phyloP scores from a whole-genome alignment of 345 rosid species.

The Hirschfeldia incana region DNA sequence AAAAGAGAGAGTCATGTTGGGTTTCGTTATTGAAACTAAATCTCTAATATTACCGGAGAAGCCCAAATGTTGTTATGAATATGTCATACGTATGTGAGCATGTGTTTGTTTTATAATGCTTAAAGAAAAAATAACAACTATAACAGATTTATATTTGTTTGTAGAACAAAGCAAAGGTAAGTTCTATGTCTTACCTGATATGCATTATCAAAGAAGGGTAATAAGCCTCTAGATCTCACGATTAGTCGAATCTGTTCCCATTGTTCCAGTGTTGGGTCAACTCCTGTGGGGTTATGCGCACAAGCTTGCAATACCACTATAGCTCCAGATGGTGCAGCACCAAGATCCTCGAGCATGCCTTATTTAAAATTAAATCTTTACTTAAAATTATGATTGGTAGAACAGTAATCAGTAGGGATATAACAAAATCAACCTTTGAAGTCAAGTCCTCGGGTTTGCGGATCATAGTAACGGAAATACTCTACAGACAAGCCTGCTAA shows the following conservation, averaged over 20 bases:
- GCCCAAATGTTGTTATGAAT: no score
- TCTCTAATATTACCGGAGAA: not conserved
- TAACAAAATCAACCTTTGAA: constrained; percentile 51
- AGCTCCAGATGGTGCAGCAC: constrained; percentile 85
- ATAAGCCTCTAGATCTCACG: constrained; percentile 63
- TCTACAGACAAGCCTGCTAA: constrained; percentile 72
- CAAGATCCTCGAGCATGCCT: constrained; percentile 89
- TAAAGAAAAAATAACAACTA: no score
- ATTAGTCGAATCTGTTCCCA: constrained; percentile 88
- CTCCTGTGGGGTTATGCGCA: constrained; percentile 98
- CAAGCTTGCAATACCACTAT: constrained; percentile 93
- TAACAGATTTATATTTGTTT: not conserved
- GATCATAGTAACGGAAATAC: constrained; percentile 82
- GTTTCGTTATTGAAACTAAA: not conserved
- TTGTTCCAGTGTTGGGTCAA: constrained; percentile 86
- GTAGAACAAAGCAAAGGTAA: not conserved
- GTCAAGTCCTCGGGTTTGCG: constrained; percentile 75
- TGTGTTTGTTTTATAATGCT: no score
- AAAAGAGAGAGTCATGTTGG: not conserved
- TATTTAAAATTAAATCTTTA: not conserved
- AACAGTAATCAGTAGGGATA: not conserved
- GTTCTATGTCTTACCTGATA: constrained; percentile 62
- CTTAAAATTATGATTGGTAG: not conserved
- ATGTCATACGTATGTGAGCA: no score
- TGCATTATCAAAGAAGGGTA: constrained; percentile 96